Evolutionary conservation across 176 grass and related monocot genomes (phyloP), one percentile per base, ranked within the genome.

Genomic region (Phoenix roebelenii): DNA sequence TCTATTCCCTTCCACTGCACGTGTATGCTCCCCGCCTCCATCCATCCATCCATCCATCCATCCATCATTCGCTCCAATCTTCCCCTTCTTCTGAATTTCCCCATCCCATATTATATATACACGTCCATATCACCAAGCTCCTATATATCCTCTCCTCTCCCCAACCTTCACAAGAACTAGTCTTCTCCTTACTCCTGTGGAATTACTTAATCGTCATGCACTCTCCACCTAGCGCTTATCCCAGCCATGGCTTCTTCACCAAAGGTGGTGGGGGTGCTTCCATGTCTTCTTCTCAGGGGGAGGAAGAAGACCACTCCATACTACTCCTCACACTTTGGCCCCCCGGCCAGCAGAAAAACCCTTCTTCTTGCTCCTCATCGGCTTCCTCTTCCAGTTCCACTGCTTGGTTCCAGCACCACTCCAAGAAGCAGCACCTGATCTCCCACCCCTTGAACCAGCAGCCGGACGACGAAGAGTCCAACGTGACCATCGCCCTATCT

Each of bases 271-370:
- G 35, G 2, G 35, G 35, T 44, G 9, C 1, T 7, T 39, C 35
- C 35, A 44, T 44, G 35, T 44, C 35, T 44, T 12, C 35, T 39
- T 12, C 35, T 44, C 35, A 44, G 35, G 9, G 71, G 16, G 54
- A 81, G 16, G 74, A 81, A 22, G 75, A 83, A 49, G 75, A 88
- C 48, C 81, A 85, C 65, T 81, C 85, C 67, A 85, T 95, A 80
- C 84, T 95, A 15, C 78, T 81, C 44, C 89, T 95, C 81, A 85
- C 89, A 51, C 89, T 95, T 52, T 77, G 81, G 78, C 89, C 89
- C 7, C 85, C 89, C 16, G 89, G 89, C 24, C 67, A 85, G 24
- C 72, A 84, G 63, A 61, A 63, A 29, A 16, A 18, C 1, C 55
- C 73, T 10, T 14, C 12, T 28, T 84, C 78, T 3, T 64, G 65